A percentile compares a stretch with the other conserved stretches of the same genome.
These are phyloP conservation scores for Cyberlindnera maclurae DNA, from an alignment of 805 yeast genomes.

Conservation along the genomic window DNA sequence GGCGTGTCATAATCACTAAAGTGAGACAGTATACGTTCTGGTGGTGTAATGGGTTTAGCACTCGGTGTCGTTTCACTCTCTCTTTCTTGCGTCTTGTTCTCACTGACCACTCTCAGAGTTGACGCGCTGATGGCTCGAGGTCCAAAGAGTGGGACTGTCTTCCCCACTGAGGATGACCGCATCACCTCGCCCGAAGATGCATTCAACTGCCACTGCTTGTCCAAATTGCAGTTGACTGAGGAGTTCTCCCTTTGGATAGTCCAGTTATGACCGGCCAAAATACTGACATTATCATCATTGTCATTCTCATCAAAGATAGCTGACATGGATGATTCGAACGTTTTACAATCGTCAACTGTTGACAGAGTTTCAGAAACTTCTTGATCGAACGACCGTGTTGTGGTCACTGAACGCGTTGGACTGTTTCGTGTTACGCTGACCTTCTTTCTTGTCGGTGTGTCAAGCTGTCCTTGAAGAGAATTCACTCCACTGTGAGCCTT, in stretches of 20 bases:
- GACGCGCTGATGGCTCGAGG: not conserved
- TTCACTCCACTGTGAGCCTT: not conserved
- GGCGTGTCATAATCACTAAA: too few species aligned
- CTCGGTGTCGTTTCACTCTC: not conserved
- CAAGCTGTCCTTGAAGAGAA: not conserved
- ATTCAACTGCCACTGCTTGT: conserved; percentile 4
- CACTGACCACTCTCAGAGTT: not conserved
- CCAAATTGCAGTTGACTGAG: conserved; percentile 12
- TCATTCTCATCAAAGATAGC: conserved; percentile 19
- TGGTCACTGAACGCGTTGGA: not conserved
- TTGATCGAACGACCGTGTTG: not conserved
- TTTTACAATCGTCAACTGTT: conserved; percentile 10
- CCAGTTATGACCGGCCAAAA: conserved; percentile 10
- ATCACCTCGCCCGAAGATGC: too few species aligned
- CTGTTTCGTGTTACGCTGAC: not conserved
- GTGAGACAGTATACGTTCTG: too few species aligned
- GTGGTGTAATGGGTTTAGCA: too few species aligned
- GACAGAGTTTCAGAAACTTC: conserved; percentile 12
- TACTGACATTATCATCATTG: conserved; percentile 2
- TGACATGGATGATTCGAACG: conserved; percentile 21
- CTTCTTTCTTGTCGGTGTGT: not conserved
- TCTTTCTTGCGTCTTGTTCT: not conserved
- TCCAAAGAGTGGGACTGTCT: not conserved
- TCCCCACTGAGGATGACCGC: not conserved
- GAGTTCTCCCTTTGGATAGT: conserved; percentile 18